These are phyloP conservation scores for Cordyceps cicadae DNA, from an alignment of 2,329 filamentous ascomycete species.

Conservation along the genomic window DNA sequence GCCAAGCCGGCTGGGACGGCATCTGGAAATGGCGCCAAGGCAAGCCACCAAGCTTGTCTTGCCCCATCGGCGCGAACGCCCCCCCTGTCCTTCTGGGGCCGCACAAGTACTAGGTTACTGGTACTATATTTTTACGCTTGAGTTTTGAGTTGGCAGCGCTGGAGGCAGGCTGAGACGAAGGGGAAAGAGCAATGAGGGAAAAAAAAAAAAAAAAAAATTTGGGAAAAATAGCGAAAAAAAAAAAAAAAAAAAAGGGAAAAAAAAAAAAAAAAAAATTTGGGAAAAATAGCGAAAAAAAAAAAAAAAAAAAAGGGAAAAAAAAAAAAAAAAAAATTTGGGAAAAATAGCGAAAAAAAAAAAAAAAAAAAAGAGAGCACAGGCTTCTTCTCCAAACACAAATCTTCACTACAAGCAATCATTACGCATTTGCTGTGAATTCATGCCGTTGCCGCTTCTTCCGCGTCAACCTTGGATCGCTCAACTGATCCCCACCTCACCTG, in stretches of 20 bases:
- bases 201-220: background rate
- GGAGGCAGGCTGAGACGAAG: background rate
- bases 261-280: no score
- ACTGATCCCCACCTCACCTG: background rate
- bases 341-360: background rate
- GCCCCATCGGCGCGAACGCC: slow-evolving; percentile 1
- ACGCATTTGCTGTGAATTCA: no score
- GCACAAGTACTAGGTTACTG: background rate
- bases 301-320: background rate
- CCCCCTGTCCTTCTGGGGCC: background rate
- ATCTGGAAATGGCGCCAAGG: slow-evolving; percentile 25
- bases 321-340: background rate
- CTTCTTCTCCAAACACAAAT: no score
- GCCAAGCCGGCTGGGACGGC: slow-evolving; percentile 34
- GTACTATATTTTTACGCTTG: slow-evolving; percentile 17
- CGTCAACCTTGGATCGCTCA: background rate
- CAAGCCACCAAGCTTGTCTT: slow-evolving; percentile 13
- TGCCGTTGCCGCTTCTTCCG: background rate
- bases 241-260: background rate
- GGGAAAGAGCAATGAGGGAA: background rate
- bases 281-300: no score
- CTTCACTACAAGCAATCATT: background rate
- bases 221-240: background rate
- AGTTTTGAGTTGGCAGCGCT: slow-evolving; percentile 13
- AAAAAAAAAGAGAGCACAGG: background rate